phyloP scores from a whole-genome alignment of 257 asterid species.

The Verbena officinalis region DNA sequence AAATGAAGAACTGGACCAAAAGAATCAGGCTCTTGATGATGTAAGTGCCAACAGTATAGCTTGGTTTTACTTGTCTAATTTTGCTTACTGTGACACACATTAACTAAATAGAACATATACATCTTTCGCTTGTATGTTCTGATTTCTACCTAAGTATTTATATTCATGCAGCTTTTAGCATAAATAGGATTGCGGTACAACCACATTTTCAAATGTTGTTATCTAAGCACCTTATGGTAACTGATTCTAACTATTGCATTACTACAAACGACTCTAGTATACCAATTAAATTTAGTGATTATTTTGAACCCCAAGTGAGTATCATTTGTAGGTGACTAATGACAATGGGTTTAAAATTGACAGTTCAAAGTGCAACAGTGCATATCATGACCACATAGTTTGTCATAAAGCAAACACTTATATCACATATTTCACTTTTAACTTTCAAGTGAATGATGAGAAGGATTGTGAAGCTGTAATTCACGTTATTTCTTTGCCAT shows the following conservation, averaged over 20 bases:
- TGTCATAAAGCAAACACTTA: constrained; percentile 8
- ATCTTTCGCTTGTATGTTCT: not conserved
- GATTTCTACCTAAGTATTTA: too few relatives aligned
- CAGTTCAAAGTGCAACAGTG: constrained; percentile 1
- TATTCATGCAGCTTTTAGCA: constrained; percentile 11
- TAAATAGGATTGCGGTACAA: not conserved
- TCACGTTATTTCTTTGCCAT: constrained; percentile 1
- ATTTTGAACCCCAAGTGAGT: not conserved
- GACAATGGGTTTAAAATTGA: not conserved
- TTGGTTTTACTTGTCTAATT: constrained; percentile 17
- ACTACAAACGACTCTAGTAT: not conserved
- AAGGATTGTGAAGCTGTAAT: not conserved
- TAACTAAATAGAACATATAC: not conserved
- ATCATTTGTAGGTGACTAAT: not conserved
- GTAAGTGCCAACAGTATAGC: constrained; percentile 47
- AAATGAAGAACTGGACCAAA: constrained; percentile 72
- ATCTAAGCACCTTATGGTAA: constrained; percentile 5
- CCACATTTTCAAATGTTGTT: constrained; percentile 1
- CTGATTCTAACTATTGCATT: not conserved
- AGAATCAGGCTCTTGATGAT: constrained; percentile 91
- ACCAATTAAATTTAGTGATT: constrained; percentile 4
- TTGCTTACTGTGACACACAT: constrained; percentile 9
- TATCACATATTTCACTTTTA: not conserved
- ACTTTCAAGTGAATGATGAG: not conserved
- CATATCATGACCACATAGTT: not conserved